Base-by-base conservation (phyloP, 139 green algal genomes). In the Micractinium sp. region DNA sequence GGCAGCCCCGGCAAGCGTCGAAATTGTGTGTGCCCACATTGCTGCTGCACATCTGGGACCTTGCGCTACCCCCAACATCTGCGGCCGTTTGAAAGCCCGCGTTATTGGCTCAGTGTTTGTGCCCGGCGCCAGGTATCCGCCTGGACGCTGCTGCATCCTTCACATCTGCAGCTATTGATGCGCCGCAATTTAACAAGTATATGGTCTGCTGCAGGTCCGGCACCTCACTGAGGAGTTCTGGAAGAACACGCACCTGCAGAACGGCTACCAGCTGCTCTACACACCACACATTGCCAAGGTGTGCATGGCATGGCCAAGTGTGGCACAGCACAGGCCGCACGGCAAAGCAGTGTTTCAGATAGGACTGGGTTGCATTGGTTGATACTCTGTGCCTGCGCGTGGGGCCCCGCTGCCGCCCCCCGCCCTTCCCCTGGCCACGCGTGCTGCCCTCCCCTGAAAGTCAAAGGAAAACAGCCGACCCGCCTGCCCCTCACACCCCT, bases 251-350 rank as follows among this genome's bases (percentile, higher is more conserved):
- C 98, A 99, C 93, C 74, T 99, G 81, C 60, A 89, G 38, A 71
- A 89, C 25, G 98, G 97, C 47, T 99, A 99, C 90, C 88, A 99
- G 87, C 92, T 99, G 74, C 87, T 99, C 0, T 99, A 98, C 94
- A 97, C 93, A 4, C 97, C 97, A 0, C 97, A 99, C 94, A 95
- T 99, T 39, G 97, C 97, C 67, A 99, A 99, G 93, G 88, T 95
- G 27, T 25, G 33, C 25, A n/a, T 69, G 66, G 25, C 3, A 75
- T 60, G 35, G 76, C 35, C 13, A 29, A 60, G 13, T 27, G 13
- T 61, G 19, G 33, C 53, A 9, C 47, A 5, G 47, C 47, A 56
- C 47, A 56, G 47, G 47, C 9, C 47, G 9, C 47, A 56, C 47
- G 5, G 9, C 9, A 9, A 5, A 56, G 47, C 47, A 5, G 9